A percentile compares a stretch with the other conserved stretches of the same genome.
Conservation (phyloP, 441 rosid species). For the Brassica hybrid region DNA sequence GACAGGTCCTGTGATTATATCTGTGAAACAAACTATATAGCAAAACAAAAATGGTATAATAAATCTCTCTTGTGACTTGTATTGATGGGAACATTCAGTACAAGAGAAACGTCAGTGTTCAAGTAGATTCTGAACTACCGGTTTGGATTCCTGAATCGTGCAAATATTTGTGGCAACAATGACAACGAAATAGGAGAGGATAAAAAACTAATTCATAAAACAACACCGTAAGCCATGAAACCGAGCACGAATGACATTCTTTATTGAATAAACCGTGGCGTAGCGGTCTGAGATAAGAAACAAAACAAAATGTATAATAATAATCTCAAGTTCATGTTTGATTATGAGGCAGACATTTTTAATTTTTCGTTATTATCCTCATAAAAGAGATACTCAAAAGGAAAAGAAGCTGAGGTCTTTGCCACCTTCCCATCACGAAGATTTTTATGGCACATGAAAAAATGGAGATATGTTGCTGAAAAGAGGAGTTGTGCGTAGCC, state of each 20-base stretch:
- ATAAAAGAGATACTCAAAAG: background rate
- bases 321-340: background rate
- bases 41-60: background rate
- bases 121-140: background rate
- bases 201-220: background rate
- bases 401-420: background rate
- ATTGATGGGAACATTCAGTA: background rate
- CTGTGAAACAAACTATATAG: background rate
- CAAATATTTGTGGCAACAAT: background rate
- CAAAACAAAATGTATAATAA: background rate
- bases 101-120: background rate
- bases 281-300: no score
- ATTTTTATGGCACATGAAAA: background rate
- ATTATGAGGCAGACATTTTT: background rate
- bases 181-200: background rate
- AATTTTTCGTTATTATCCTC: slow-evolving; percentile 3
- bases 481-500: background rate
- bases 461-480: slow-evolving; percentile 2
- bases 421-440: background rate
- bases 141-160: background rate
- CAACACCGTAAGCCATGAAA: background rate
- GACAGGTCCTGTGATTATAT: background rate
- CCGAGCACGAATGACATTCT: background rate
- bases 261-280: background rate
- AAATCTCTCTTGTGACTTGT: background rate